These are phyloP conservation scores for Medicago lupulina DNA, from an alignment of 306 rosid species.

Conservation along the genomic window DNA sequence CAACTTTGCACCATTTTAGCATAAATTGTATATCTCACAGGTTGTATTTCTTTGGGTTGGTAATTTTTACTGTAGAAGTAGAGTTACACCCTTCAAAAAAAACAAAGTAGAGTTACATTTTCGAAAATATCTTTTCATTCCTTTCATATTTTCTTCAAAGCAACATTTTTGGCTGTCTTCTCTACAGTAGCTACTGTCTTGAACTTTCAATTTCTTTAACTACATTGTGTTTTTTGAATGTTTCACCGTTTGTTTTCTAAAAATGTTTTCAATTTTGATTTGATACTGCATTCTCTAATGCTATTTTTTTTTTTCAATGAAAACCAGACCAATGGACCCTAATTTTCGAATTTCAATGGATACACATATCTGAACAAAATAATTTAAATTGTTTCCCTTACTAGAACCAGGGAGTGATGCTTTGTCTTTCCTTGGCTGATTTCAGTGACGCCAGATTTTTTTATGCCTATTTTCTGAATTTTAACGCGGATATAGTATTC, in stretches of 20 bases:
- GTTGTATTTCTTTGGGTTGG: not conserved
- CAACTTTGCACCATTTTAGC: not conserved
- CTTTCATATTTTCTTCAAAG: not conserved
- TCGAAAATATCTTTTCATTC: no score
- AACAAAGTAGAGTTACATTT: not conserved
- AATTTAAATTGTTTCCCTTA: not conserved
- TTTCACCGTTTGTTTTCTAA: not conserved
- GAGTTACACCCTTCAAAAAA: no score
- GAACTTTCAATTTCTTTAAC: constrained; percentile 4
- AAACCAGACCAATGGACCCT: not conserved
- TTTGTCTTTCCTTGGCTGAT: constrained; percentile 5
- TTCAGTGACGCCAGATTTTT: not conserved
- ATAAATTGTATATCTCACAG: not conserved
- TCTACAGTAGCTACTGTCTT: not conserved
- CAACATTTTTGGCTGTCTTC: not conserved
- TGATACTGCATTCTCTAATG: not conserved
- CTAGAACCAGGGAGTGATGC: not conserved
- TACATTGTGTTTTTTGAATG: not conserved
- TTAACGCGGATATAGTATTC: not conserved
- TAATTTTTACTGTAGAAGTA: not conserved
- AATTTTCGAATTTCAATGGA: not conserved
- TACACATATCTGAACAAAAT: constrained; percentile 1
- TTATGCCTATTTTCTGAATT: constrained; percentile 11
- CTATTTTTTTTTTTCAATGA: not conserved
- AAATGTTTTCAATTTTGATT: not conserved